Conservation (phyloP, 148 eudicot species). For the Cornus kousa region DNA sequence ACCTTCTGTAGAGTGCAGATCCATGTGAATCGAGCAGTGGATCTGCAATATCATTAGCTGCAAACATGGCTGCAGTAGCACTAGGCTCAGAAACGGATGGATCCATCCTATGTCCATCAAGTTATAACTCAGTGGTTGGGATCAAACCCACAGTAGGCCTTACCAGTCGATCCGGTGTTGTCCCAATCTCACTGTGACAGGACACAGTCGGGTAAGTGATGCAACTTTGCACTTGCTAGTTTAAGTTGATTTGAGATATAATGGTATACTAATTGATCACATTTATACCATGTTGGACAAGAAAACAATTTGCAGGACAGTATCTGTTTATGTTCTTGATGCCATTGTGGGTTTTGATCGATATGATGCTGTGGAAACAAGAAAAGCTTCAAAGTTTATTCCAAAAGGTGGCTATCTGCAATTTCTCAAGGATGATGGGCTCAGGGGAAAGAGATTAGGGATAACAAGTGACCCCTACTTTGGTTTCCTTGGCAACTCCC, state of each 20-base stretch:
- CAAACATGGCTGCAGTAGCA: constrained; percentile 55
- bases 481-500: constrained; percentile 29
- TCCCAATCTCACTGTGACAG: constrained; percentile 59
- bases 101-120: constrained; percentile 55
- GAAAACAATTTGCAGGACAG: constrained; percentile 67
- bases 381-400: constrained; percentile 45
- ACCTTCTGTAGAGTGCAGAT: constrained; percentile 33
- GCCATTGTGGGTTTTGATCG: constrained; percentile 55
- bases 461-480: constrained; percentile 59
- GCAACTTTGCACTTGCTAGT: too few species aligned
- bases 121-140: constrained; percentile 53
- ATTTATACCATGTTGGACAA: neutral
- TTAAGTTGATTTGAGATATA: too few species aligned
- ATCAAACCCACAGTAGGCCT: constrained; percentile 76
- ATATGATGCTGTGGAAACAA: constrained; percentile 53
- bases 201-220: constrained; percentile 55
- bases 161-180: constrained; percentile 61
- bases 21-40: constrained; percentile 72
- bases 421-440: constrained; percentile 43
- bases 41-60: constrained; percentile 62
- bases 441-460: constrained; percentile 58
- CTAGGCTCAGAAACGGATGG: constrained; percentile 68
- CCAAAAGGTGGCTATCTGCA: constrained; percentile 60
- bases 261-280: too few species aligned
- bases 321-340: constrained; percentile 60